phyloP scores from a whole-genome alignment of 495 filamentous ascomycete genomes.

The Aspergillus bertholletiae region DNA sequence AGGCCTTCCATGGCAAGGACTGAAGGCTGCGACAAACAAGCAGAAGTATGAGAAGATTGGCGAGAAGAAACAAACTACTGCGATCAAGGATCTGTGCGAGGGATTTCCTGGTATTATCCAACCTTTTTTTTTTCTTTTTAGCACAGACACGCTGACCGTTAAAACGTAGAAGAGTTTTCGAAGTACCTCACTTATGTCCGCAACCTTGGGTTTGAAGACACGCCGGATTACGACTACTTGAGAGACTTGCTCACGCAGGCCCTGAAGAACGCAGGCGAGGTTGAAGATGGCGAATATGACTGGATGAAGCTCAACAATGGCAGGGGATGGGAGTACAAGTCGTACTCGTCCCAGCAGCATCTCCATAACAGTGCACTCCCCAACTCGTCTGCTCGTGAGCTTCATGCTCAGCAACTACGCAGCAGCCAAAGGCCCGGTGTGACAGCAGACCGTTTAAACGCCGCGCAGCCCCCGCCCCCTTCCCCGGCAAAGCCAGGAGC shows the following conservation, averaged over 20 bases:
- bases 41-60: slow-evolving; percentile 99
- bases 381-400: slow-evolving; percentile 72
- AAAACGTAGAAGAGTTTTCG: slow-evolving; percentile 76
- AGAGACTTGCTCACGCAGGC: slow-evolving; percentile 95
- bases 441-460: slow-evolving; percentile 93
- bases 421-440: slow-evolving; percentile 59
- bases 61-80: slow-evolving; percentile 98
- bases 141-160: slow-evolving; percentile 10
- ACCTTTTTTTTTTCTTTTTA: background rate
- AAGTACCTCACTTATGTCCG: slow-evolving; percentile 96
- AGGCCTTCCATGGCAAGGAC: slow-evolving; percentile 94
- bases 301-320: slow-evolving; percentile 99
- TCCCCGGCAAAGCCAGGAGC: slow-evolving; percentile 78
- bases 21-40: slow-evolving; percentile 99
- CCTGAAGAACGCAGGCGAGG: slow-evolving; percentile 89
- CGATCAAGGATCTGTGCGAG: slow-evolving; percentile 95
- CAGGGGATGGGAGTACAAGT: slow-evolving; percentile 91
- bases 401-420: slow-evolving; percentile 65
- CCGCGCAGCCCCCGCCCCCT: slow-evolving; percentile 85
- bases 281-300: slow-evolving; percentile 98
- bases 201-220: slow-evolving; percentile 97
- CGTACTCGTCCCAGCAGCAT: slow-evolving; percentile 71
- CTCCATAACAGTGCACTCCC: slow-evolving; percentile 71
- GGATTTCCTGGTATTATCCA: slow-evolving; percentile 71
- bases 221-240: slow-evolving; percentile 96